Evolutionary conservation across 2,329 filamentous ascomycete species (phyloP).

Genomic region (Aureobasidium sp.): DNA sequence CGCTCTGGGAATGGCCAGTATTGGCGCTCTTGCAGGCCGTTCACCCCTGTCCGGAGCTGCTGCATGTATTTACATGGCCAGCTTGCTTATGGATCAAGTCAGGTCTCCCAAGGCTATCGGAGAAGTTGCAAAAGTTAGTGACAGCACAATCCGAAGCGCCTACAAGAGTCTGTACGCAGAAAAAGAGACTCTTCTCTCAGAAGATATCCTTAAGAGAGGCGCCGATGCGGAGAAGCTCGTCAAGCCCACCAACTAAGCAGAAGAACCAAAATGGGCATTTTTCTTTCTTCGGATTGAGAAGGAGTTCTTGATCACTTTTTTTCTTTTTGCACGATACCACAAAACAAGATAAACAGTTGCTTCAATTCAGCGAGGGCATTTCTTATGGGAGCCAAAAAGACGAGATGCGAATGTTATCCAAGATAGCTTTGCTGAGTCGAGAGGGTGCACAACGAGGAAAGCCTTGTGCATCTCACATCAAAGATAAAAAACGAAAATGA

Average conservation of each 20-base stretch:
- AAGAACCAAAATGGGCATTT: no score
- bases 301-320: neutral
- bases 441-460: neutral
- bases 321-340: neutral
- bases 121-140: conserved; percentile 76
- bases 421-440: neutral
- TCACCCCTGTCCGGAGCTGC: conserved; percentile 91
- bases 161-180: conserved; percentile 81
- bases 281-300: neutral
- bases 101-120: conserved; percentile 84
- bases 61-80: conserved; percentile 94
- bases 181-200: conserved; percentile 64
- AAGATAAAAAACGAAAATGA: neutral
- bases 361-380: neutral
- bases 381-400: neutral
- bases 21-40: conserved; percentile 78
- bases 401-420: neutral
- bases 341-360: neutral
- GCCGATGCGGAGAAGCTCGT: conserved; percentile 67
- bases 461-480: neutral
- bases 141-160: conserved; percentile 91
- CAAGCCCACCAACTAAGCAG: conserved; percentile 20
- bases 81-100: conserved; percentile 71
- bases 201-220: conserved; percentile 65
- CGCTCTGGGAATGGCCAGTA: conserved; percentile 66